Percentiles rank a stretch among this genome's conserved stretches.
Conservation (phyloP, 2,329 filamentous ascomycete species). For the Triangularia verruculosa region DNA sequence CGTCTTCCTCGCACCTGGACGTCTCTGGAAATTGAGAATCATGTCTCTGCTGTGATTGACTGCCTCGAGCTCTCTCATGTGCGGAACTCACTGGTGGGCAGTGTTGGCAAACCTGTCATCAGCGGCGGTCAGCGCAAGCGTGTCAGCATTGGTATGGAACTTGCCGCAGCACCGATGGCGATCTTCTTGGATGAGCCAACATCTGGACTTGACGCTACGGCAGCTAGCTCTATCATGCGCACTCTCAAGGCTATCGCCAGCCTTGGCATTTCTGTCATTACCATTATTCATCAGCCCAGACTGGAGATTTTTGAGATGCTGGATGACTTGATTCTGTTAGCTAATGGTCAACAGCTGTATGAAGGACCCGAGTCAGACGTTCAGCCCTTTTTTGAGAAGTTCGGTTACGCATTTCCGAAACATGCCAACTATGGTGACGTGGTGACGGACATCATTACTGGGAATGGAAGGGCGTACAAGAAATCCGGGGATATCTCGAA, state of each 20-base stretch:
- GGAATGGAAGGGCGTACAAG: conserved; percentile 53
- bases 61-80: conserved; percentile 53
- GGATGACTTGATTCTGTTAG: conserved; percentile 54
- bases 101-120: conserved; percentile 48
- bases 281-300: conserved; percentile 59
- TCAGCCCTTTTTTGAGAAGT: conserved; percentile 48
- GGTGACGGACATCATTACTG: conserved; percentile 60
- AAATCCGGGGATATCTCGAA: conserved; percentile 44
- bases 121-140: conserved; percentile 53
- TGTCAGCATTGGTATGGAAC: conserved; percentile 58
- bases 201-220: conserved; percentile 52
- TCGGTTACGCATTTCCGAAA: conserved; percentile 50
- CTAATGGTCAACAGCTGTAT: conserved; percentile 54
- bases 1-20: conserved; percentile 52
- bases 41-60: conserved; percentile 56
- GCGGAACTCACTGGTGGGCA: conserved; percentile 50
- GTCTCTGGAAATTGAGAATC: conserved; percentile 46
- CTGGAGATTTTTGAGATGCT: conserved; percentile 57
- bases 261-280: conserved; percentile 55
- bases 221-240: conserved; percentile 54
- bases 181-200: conserved; percentile 55
- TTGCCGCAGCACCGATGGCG: conserved; percentile 55
- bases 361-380: conserved; percentile 45
- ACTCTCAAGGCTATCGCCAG: conserved; percentile 52
- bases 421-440: conserved; percentile 55